Evolutionary conservation across 139 green algal genomes (phyloP), one percentile per base, ranked within the genome.

Genomic region (Zygnema circumcarinatum): DNA sequence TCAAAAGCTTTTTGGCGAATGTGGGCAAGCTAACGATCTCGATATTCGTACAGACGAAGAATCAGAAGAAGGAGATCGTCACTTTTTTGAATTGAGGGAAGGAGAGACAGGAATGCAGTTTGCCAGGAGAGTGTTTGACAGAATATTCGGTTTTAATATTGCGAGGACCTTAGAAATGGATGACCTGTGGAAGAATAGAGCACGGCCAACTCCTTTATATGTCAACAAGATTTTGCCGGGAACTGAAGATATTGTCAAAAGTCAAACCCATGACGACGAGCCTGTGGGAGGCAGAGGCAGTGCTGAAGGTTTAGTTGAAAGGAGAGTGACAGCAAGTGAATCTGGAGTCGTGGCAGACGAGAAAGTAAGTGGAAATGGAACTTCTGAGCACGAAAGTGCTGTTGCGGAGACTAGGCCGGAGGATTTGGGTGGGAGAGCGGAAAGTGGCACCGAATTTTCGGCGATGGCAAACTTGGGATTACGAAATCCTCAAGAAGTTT

Each of bases 1-100:
- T 82, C 68, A 88, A 0, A 90, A 95, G n/a, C 91, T 99, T 0
- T 98, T 99, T 90, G 96, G 96, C 1, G 32, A 3, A 22, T 38
- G 67, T 2, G 88, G 76, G 32, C 35, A 47, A 11, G 62, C 33
- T 22, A 92, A 35, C 21, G 91, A 93, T 47, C 75, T 94, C 16
- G 88, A 92, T 53, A 2, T 76, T 20, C 38, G 11, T 29, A 76
- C n/a, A 38, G 76, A 84, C 25, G 52, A 20, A 7, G 35, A 67
- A 75, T 32, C 21, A 54, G 79, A 79, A 38, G 25, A 84, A 38
- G 52, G 86, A 84, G 76, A 83, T 36, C 16, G 75, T 25, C n/a
- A 33, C 31, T 91, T 91, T 54, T 92, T 92, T 67, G 42, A 38
- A 38, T 40, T 38, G 35, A 3, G 38, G 1, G 90, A 95, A 33